Conservation (phyloP, 2,329 filamentous ascomycete species). For the Botrytis elliptica region DNA sequence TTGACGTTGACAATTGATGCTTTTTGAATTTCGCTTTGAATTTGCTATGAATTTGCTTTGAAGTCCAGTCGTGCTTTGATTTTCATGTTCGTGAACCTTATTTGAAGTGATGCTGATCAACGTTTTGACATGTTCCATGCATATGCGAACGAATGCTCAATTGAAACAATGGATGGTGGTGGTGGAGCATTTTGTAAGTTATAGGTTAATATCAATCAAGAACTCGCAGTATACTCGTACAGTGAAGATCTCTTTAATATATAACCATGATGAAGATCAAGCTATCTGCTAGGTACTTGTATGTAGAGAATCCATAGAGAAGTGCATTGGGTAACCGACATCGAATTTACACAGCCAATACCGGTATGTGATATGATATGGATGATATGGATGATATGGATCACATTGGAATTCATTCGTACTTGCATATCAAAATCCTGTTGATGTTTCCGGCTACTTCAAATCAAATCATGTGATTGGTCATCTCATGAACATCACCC, state of each 20-base stretch:
- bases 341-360: neutral
- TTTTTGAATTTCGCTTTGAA: neutral
- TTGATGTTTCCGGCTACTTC: neutral
- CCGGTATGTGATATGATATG: neutral
- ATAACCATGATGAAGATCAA: constrained; percentile 9
- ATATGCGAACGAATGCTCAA: neutral
- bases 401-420: neutral
- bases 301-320: neutral
- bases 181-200: neutral
- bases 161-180: neutral
- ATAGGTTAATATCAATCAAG: neutral
- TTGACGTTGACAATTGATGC: neutral
- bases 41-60: neutral
- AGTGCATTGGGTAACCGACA: neutral
- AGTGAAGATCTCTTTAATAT: neutral
- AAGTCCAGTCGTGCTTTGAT: neutral
- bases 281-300: neutral
- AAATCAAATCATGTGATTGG: neutral
- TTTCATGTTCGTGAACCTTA: neutral
- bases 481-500: neutral
- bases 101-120: neutral
- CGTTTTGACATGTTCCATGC: neutral
- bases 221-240: neutral
- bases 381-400: neutral
- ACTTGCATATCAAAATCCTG: neutral